Base-by-base conservation (phyloP, 257 asterid genomes). In the Scutellaria baicalensis region DNA sequence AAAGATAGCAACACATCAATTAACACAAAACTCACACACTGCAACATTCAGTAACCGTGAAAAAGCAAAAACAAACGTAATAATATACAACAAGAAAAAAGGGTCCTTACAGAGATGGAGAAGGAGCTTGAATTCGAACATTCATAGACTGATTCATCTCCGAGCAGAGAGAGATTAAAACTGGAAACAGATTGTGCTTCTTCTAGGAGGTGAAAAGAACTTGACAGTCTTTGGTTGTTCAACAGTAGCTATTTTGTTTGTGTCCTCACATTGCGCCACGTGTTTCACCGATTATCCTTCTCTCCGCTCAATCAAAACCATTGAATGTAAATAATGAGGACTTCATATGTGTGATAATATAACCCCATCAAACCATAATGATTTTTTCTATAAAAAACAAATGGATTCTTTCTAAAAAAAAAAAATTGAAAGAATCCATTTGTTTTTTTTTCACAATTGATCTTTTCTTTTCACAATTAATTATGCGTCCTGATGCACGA, bases 31-130 rank as follows among this genome's bases (percentile, higher is more conserved):
- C 7, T 21, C 43, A 64, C n/a, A 21, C 43, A 23, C 48, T 3
- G 52, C 57, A 48, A n/a, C 60, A 18, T 42, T n/a, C 39, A 4
- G 61, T 2, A 59, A 18, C 36, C 63, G 18, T 9, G 18, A 7
- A 6, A 39, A 51, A 33, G 50, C 9, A 55, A 6, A 77, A 40
- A 4, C 44, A 51, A 43, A 27, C 33, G 4, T 27, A 38, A 17
- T 2, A n/a, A 59, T 12, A 33, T 1, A 21, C 5, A 8, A 47
- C 40, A 51, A 57, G n/a, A 7, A 56, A 7, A 56, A 12, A n/a
- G 4, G 35, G 12, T 5, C n/a, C 86, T 84, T 72, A 87, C 92
- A 85, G 81, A 51, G 93, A 80, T 23, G 88, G 91, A 59, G 89
- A 69, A 38, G 86, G 80, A 38, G 90, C 69, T 79, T 81, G 95